These are phyloP conservation scores for Plasmodium reichenowi DNA, from an alignment of 169 alveolate species.

Conservation along the genomic window DNA sequence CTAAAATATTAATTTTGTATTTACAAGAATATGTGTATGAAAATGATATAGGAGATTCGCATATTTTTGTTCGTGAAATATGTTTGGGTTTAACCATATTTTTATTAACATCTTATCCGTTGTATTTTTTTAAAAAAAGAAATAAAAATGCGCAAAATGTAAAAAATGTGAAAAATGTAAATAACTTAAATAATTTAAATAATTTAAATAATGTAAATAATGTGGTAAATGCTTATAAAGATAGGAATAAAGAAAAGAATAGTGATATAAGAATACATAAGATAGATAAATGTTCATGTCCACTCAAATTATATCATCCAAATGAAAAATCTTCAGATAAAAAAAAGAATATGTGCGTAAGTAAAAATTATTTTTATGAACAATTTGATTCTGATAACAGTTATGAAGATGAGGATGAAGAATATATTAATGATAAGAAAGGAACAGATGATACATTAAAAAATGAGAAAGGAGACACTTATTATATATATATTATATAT, in stretches of 20 bases:
- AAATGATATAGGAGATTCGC: constrained; percentile 71
- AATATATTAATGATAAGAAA: neutral
- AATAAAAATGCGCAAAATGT: neutral
- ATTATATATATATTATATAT: constrained; percentile 40
- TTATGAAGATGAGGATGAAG: constrained; percentile 22
- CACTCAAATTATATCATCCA: too few relatives aligned
- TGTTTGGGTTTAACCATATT: constrained; percentile 47
- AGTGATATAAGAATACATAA: too few relatives aligned
- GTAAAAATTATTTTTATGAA: constrained; percentile 36
- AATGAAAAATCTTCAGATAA: too few relatives aligned
- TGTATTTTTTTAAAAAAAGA: constrained; percentile 41
- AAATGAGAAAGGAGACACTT: neutral
- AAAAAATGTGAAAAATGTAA: neutral
- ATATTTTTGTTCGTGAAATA: constrained; percentile 60
- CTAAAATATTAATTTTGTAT: constrained; percentile 38
- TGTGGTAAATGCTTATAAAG: too few relatives aligned
- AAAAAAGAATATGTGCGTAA: neutral
- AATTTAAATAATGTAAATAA: neutral
- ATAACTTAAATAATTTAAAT: neutral
- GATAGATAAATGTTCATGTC: too few relatives aligned
- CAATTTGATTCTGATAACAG: constrained; percentile 31
- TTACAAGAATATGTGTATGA: constrained; percentile 73
- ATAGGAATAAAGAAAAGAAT: too few relatives aligned
- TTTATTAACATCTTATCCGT: constrained; percentile 56
- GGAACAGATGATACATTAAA: neutral